Evolutionary conservation across 345 rosid species (phyloP).

Genomic region (Syzygium aromaticum): DNA sequence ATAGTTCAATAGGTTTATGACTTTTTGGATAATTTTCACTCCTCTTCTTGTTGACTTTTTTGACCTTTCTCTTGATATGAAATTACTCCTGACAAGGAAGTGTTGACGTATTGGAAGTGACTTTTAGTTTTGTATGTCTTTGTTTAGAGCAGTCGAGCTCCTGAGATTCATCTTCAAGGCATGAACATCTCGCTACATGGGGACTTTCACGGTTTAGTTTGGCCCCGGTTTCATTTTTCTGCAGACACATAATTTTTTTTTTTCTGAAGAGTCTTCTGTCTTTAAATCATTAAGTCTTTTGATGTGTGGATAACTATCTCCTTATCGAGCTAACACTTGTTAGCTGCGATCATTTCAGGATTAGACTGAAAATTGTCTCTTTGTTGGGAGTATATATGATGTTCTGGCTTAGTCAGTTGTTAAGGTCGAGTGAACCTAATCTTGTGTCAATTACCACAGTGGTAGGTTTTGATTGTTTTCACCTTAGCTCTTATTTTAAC

Average conservation of each 20-base stretch:
- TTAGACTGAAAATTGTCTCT: not conserved
- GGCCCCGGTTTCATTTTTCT: not conserved
- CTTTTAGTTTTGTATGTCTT: too few relatives aligned
- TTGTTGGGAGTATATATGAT: not conserved
- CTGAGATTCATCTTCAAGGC: too few relatives aligned
- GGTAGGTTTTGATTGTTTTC: not conserved
- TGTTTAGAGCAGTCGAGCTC: too few relatives aligned
- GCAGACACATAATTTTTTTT: not conserved
- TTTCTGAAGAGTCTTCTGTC: not conserved
- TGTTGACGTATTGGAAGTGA: too few relatives aligned
- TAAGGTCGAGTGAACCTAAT: not conserved
- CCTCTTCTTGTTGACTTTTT: too few relatives aligned
- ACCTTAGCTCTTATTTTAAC: not conserved
- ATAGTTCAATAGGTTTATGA: too few relatives aligned
- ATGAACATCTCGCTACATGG: too few relatives aligned
- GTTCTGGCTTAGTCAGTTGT: not conserved
- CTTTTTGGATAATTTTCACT: too few relatives aligned
- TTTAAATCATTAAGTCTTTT: not conserved
- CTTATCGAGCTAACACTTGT: too few relatives aligned
- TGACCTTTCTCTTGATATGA: too few relatives aligned
- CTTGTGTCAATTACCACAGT: not conserved
- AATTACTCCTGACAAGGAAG: too few relatives aligned
- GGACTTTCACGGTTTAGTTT: not conserved
- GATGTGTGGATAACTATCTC: too few relatives aligned
- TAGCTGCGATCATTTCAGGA: not conserved